Conservation (phyloP, 2,329 filamentous ascomycete species). For the Chaetothyriales sp. region DNA sequence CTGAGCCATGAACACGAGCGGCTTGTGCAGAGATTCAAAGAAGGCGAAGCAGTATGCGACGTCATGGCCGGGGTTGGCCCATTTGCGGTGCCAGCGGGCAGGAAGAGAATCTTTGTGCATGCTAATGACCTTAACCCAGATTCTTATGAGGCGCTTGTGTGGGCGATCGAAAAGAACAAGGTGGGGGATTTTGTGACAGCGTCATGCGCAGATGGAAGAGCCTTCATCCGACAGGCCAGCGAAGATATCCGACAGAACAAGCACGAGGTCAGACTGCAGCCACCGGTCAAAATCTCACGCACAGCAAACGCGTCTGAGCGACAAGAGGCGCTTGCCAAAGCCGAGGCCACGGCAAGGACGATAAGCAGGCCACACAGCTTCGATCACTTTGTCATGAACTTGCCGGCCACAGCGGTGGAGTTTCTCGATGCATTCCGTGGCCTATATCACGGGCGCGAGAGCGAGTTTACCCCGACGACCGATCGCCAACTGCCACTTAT, state of each 20-base stretch:
- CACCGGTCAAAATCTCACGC: constrained; percentile 25
- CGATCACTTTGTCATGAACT: constrained; percentile 95
- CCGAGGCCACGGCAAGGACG: not conserved
- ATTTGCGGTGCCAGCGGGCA: constrained; percentile 82
- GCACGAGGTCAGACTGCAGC: constrained; percentile 37
- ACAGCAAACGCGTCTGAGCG: constrained; percentile 20
- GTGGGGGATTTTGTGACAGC: constrained; percentile 58
- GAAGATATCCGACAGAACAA: constrained; percentile 37
- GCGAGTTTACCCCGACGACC: constrained; percentile 48
- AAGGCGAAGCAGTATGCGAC: constrained; percentile 82
- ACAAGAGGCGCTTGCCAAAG: constrained; percentile 12
- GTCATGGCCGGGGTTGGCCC: constrained; percentile 96
- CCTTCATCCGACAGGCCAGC: constrained; percentile 61
- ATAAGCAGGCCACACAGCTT: constrained; percentile 48
- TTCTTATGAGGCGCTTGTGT: constrained; percentile 56
- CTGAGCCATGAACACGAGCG: constrained; percentile 79
- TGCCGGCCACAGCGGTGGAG: constrained; percentile 74
- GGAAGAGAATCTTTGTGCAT: constrained; percentile 81
- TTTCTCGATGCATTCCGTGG: constrained; percentile 69
- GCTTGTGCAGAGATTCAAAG: constrained; percentile 57
- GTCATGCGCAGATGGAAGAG: constrained; percentile 67
- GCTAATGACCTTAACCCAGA: constrained; percentile 95
- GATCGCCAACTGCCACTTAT: constrained; percentile 56
- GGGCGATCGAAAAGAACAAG: constrained; percentile 65
- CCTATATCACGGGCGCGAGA: constrained; percentile 57